A percentile compares a stretch with the other conserved stretches of the same genome.
Evolutionary conservation across 2,329 filamentous ascomycete genomes (phyloP).

Genomic region (Didymella sp.): DNA sequence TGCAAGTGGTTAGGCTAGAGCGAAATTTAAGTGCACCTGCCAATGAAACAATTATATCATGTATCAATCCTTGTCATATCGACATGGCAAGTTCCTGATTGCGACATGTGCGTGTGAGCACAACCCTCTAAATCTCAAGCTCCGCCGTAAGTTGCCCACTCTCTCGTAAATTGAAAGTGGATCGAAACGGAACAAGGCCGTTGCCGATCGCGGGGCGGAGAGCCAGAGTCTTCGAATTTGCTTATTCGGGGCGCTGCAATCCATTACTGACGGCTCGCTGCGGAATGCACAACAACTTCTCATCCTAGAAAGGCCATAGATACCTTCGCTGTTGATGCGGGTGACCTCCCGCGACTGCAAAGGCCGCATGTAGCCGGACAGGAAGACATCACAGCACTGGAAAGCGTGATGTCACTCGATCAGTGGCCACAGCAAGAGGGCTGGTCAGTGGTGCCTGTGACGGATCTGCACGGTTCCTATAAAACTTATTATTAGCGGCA

Average conservation of each 20-base stretch:
- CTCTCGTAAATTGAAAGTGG: conserved; percentile 10
- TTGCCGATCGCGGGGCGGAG: conserved; percentile 9
- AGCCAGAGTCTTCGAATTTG: neutral
- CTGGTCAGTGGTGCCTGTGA: too few relatives aligned
- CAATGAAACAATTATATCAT: neutral
- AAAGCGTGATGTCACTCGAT: neutral
- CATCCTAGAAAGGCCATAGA: neutral
- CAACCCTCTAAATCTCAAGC: neutral
- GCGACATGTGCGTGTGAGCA: neutral
- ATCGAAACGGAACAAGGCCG: neutral
- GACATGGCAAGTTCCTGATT: neutral
- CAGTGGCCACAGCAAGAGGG: neutral
- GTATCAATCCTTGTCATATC: neutral
- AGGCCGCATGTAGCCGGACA: neutral
- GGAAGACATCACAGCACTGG: neutral
- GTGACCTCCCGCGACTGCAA: neutral
- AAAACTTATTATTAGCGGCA: neutral
- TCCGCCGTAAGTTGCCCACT: neutral
- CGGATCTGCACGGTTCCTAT: conserved; percentile 8
- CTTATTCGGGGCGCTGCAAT: neutral
- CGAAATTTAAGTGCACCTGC: neutral
- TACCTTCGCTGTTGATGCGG: neutral
- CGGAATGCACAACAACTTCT: neutral
- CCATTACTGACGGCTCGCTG: neutral
- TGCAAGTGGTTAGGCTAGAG: conserved; percentile 7